Base-by-base conservation (phyloP, 1,284 basidiomycete genomes). In the Melampsora abietis-canadensis region DNA sequence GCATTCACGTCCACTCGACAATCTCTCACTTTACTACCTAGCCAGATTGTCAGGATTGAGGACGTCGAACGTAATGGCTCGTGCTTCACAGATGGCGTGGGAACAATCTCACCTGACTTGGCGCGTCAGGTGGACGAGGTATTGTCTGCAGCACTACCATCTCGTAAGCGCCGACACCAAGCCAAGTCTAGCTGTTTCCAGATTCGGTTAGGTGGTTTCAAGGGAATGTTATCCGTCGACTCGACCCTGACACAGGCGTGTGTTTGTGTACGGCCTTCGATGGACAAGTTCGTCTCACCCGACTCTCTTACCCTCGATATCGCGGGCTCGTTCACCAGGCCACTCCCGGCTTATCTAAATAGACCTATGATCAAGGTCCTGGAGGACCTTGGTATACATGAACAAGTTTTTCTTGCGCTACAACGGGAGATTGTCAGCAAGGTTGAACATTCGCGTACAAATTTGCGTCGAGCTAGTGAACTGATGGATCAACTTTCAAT, bases 1-100 rank as follows among this genome's bases (percentile, higher is more conserved):
- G 90, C 90, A 0, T 92, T 92, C 79, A 90, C 89, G 0, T 88
- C 88, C 0, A 92, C 91, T 2, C 87, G 90, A 78, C 87, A 87
- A 0, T 89, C 89, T 0, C 85, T 91, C 31, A 81, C 81, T 19
- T 86, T 92, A 60, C 76, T 76, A 2, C 81, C 81, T n/a, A 78
- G 84, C 59, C 85, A 89, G 77, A 84, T 90, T 10, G 69, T 85
- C 2, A 14, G 77, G 2, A 68, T 84, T 0, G 66, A 77, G 0
- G 89, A 90, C 79, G 86, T 89, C 78, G 30, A 79, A 47, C 79
- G 54, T 19, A 68, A 69, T 68, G 75, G 77, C 60, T 86, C 85
- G 64, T 83, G 82, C 74, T 88, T 88, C 79, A 89, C 88, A 0
- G 89, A 90, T 77, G 89, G 89, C 8, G 86, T 89, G 10, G 89